Conservation (phyloP, 2,329 filamentous ascomycete genomes). For the Pseudogymnoascus sp. region DNA sequence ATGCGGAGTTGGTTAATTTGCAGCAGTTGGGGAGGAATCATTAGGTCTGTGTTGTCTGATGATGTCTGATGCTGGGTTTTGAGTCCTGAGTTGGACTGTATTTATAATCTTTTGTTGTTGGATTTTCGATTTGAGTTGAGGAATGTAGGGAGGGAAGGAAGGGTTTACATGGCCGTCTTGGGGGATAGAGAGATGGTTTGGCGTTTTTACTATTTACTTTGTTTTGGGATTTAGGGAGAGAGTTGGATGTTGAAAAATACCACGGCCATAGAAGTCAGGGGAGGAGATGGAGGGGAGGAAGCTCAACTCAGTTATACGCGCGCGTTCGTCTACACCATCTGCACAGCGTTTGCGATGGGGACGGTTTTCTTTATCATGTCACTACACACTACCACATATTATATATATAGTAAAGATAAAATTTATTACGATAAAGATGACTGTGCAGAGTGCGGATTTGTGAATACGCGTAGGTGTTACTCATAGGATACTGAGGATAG, state of each 20-base stretch:
- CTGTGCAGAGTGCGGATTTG: too few relatives aligned
- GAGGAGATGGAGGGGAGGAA: neutral
- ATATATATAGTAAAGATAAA: neutral
- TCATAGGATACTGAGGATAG: too few relatives aligned
- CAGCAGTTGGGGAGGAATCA: slow-evolving; percentile 61
- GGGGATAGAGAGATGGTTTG: slow-evolving; percentile 3
- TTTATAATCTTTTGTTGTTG: neutral
- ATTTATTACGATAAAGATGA: neutral
- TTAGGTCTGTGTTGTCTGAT: neutral
- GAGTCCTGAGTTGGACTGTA: too few relatives aligned
- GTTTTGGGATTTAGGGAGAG: neutral
- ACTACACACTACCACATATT: neutral
- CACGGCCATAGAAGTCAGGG: neutral
- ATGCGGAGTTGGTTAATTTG: slow-evolving; percentile 70
- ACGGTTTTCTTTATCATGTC: neutral
- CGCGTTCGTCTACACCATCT: neutral
- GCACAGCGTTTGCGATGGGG: neutral
- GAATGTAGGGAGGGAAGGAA: neutral
- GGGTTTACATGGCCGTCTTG: neutral
- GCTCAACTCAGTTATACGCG: neutral
- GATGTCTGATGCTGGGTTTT: neutral
- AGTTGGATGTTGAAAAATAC: neutral
- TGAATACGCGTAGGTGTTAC: too few relatives aligned
- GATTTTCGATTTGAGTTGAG: neutral
- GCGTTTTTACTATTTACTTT: neutral